Evolutionary conservation across 169 alveolate species (phyloP).

Genomic region (Eimeria necatrix): DNA sequence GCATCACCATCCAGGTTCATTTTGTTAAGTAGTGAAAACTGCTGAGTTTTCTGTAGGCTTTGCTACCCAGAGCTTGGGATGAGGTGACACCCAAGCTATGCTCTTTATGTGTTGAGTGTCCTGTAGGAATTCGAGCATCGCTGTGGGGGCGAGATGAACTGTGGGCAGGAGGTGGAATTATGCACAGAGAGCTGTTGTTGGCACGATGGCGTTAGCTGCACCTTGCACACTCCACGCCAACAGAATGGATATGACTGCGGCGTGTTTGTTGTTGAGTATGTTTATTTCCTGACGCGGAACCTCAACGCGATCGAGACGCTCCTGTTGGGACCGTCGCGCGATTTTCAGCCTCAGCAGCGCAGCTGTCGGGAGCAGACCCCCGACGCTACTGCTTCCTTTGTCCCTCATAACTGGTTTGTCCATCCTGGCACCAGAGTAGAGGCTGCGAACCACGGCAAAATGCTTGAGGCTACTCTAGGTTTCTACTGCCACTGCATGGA

Average conservation of each 20-base stretch:
- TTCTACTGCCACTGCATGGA: conserved; percentile 66
- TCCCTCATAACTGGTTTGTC: not conserved
- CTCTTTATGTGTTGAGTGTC: conserved; percentile 11
- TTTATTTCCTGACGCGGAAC: conserved; percentile 50
- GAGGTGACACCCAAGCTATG: not conserved
- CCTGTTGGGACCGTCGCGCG: conserved; percentile 61
- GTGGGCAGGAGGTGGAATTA: conserved; percentile 54
- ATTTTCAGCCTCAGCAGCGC: conserved; percentile 13
- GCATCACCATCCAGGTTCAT: no score
- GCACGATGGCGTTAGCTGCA: conserved; percentile 63
- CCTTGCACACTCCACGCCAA: conserved; percentile 70
- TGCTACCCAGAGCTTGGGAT: not conserved
- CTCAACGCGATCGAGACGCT: conserved; percentile 58
- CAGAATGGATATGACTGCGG: conserved; percentile 81
- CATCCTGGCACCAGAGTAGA: conserved; percentile 14
- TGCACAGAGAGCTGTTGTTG: conserved; percentile 79
- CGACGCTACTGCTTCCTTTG: not conserved
- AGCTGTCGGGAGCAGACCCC: not conserved
- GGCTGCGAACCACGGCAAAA: conserved; percentile 5
- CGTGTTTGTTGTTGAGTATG: conserved; percentile 73
- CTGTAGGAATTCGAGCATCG: conserved; percentile 71
- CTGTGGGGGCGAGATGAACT: conserved; percentile 59
- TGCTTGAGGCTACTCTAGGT: conserved; percentile 64
- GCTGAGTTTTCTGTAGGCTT: not conserved
- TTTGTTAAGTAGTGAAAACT: no score